Percentiles rank a stretch among this genome's conserved stretches.
phyloP scores from a whole-genome alignment of 257 asterid species.

The Solanum etuberosum region DNA sequence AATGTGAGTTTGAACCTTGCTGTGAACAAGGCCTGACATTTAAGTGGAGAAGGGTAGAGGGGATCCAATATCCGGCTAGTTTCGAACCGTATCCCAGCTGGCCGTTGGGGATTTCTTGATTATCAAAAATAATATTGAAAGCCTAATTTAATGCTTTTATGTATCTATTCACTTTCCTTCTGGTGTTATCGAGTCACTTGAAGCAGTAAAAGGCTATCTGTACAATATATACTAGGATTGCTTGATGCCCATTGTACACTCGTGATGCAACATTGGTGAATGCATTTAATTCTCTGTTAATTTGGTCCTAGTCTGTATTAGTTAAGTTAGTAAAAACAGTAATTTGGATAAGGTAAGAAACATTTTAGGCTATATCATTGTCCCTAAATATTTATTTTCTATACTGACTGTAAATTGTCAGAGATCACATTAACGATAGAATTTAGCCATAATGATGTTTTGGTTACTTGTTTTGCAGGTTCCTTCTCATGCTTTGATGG shows the following conservation, averaged over 20 bases:
- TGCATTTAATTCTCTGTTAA: background rate
- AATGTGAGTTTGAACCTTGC: background rate
- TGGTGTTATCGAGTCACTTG: background rate
- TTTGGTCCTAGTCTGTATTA: background rate
- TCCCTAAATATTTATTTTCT: background rate
- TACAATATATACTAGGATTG: background rate
- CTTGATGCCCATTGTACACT: background rate
- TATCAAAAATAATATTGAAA: background rate
- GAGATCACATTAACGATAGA: background rate
- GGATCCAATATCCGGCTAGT: background rate
- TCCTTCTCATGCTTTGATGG: constrained; percentile 73
- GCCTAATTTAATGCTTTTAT: background rate
- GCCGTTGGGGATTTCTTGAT: background rate
- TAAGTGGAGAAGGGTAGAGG: background rate
- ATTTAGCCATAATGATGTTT: background rate
- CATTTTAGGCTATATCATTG: background rate
- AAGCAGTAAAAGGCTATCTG: background rate
- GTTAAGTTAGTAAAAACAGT: background rate
- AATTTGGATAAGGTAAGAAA: background rate
- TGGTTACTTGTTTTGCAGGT: constrained; percentile 33
- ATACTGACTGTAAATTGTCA: background rate
- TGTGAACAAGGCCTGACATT: background rate
- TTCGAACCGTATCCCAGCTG: background rate
- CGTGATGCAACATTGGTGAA: background rate
- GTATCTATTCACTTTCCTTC: background rate